These are phyloP conservation scores for Vaccinium darrowii DNA, from an alignment of 148 eudicot genomes.

Conservation along the genomic window DNA sequence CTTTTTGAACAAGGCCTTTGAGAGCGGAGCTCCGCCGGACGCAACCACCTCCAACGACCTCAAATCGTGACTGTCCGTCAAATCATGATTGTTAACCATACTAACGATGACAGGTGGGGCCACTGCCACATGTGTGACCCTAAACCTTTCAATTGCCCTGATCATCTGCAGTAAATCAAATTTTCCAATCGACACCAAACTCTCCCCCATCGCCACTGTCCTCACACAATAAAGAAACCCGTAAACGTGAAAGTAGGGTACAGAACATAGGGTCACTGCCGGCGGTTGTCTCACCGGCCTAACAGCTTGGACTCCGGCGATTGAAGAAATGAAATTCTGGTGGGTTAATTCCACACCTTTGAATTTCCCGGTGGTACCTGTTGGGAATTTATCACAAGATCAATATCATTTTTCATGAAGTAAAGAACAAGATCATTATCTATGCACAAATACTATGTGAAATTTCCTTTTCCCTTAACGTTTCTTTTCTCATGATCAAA, in stretches of 20 bases:
- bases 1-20: background rate
- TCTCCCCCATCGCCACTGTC: constrained; percentile 9
- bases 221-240: background rate
- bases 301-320: background rate
- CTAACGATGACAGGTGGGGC: background rate
- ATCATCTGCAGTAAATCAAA: constrained; percentile 9
- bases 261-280: constrained; percentile 8
- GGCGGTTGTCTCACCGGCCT: background rate
- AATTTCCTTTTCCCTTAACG: background rate
- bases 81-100: background rate
- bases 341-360: constrained; percentile 33
- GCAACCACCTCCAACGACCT: constrained; percentile 8
- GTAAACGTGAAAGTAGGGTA: constrained; percentile 15
- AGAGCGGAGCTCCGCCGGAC: constrained; percentile 2
- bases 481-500: background rate
- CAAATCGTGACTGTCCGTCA: background rate
- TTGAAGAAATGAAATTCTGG: constrained; percentile 19
- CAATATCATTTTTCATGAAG: background rate
- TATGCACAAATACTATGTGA: background rate
- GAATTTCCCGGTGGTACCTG: constrained; percentile 29
- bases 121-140: background rate
- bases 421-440: background rate
- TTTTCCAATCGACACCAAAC: background rate
- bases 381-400: background rate
- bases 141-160: constrained; percentile 3